Conservation (phyloP, 192 early-diverging fungal genomes). For the Coemansia sp. region DNA sequence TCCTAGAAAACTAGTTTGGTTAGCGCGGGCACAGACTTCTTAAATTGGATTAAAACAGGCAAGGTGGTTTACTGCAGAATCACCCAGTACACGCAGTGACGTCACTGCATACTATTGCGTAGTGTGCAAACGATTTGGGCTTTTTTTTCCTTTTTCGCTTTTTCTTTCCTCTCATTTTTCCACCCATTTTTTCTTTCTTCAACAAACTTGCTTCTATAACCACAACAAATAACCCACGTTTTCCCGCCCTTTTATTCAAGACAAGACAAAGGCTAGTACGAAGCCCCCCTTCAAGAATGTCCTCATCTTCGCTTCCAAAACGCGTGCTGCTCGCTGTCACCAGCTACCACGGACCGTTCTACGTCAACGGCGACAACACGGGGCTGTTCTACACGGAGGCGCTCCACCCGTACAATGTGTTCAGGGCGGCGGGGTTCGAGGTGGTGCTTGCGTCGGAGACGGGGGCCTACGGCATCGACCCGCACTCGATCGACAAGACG, state of each 20-base stretch:
- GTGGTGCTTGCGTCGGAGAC: constrained; percentile 61
- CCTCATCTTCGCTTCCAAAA: constrained; percentile 41
- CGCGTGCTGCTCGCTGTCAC: constrained; percentile 57
- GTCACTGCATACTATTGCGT: too few species aligned
- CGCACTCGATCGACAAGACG: constrained; percentile 50
- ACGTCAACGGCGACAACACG: constrained; percentile 55
- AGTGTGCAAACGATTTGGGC: too few species aligned
- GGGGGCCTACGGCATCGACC: constrained; percentile 55
- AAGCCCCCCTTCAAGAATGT: constrained; percentile 8
- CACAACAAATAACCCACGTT: not conserved
- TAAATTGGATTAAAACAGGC: too few species aligned
- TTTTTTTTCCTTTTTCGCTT: too few species aligned
- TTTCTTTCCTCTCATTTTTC: too few species aligned
- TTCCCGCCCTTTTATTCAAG: too few species aligned
- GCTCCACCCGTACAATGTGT: constrained; percentile 54
- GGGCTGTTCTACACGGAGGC: constrained; percentile 61
- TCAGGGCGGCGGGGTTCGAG: constrained; percentile 51
- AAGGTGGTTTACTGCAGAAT: too few species aligned
- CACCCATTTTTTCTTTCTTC: too few species aligned
- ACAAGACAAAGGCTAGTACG: too few species aligned
- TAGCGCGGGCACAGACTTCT: too few species aligned
- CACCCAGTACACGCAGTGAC: too few species aligned
- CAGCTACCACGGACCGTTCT: constrained; percentile 57
- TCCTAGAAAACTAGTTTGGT: too few species aligned
- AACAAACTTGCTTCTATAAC: not conserved